Percentiles rank a stretch among this genome's conserved stretches.
Conservation (phyloP, 1,284 basidiomycete genomes). For the Kalmanozyma brasiliensis region DNA sequence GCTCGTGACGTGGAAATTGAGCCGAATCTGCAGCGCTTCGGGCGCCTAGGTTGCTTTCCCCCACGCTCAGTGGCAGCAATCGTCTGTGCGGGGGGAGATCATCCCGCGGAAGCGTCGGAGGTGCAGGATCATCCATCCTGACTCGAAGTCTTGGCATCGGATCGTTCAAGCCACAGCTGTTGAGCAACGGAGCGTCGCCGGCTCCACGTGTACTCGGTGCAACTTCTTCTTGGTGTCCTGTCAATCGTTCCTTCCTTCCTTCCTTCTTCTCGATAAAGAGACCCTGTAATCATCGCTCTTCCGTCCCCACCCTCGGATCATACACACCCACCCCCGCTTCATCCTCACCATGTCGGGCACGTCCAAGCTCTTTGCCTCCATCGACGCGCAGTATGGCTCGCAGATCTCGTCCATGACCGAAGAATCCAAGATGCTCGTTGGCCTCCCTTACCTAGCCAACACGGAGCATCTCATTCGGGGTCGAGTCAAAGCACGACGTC, state of each 20-base stretch:
- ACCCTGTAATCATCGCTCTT: neutral
- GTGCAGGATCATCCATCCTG: no score
- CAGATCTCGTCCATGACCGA: slow-evolving; percentile 20
- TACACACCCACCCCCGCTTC: neutral
- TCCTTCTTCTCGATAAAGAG: neutral
- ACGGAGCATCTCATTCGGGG: slow-evolving; percentile 33
- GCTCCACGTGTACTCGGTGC: slow-evolving; percentile 20
- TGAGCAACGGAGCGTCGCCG: neutral
- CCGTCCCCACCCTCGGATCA: neutral
- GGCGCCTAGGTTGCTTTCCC: neutral
- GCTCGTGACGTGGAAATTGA: slow-evolving; percentile 2
- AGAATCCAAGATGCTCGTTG: slow-evolving; percentile 46
- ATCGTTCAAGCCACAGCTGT: neutral
- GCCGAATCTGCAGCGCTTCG: no score
- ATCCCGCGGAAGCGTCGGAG: no score
- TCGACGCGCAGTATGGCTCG: slow-evolving; percentile 30
- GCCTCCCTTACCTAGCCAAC: slow-evolving; percentile 45
- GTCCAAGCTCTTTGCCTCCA: slow-evolving; percentile 31
- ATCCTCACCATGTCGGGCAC: slow-evolving; percentile 35
- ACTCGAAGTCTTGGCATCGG: slow-evolving; percentile 16
- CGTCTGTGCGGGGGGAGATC: slow-evolving; percentile 1
- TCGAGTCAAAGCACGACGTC: slow-evolving; percentile 33
- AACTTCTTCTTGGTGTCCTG: no score
- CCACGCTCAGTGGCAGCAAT: neutral
- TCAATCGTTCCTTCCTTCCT: no score